Evolutionary conservation across 176 grass and related monocot species (phyloP).

Genomic region (Oryza meridionalis): DNA sequence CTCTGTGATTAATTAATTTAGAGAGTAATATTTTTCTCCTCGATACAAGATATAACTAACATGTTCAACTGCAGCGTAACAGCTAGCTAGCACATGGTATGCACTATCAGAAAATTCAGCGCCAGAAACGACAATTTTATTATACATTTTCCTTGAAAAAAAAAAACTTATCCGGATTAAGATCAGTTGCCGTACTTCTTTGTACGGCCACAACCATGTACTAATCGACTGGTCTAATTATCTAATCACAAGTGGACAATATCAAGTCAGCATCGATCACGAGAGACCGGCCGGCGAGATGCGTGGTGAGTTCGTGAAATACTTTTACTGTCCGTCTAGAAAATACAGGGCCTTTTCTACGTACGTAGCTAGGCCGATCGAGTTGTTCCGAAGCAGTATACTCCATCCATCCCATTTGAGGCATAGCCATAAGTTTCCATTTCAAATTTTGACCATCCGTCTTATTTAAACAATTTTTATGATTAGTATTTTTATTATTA

Average conservation of each 20-base stretch:
- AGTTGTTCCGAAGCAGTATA: too few relatives aligned
- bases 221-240: background rate
- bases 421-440: too few relatives aligned
- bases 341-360: too few relatives aligned
- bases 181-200: conserved; percentile 40
- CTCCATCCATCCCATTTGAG: too few relatives aligned
- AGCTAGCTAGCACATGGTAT: conserved; percentile 10
- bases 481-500: too few relatives aligned
- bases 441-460: too few relatives aligned
- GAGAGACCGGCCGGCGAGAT: background rate
- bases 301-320: background rate
- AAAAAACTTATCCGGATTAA: background rate
- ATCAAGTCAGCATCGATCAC: background rate
- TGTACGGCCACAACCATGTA: background rate
- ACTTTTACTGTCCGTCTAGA: too few relatives aligned
- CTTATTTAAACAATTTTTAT: too few relatives aligned
- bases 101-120: conserved; percentile 9
- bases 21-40: background rate
- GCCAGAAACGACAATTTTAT: too few relatives aligned
- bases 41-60: background rate
- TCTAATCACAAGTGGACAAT: conserved; percentile 14
- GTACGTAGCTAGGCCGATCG: too few relatives aligned
- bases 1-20: background rate
- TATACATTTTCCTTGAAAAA: background rate
- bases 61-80: background rate